A percentile compares a stretch with the other conserved stretches of the same genome.
These are phyloP conservation scores for Salix koriyanagi DNA, from an alignment of 345 rosid genomes.

Conservation along the genomic window DNA sequence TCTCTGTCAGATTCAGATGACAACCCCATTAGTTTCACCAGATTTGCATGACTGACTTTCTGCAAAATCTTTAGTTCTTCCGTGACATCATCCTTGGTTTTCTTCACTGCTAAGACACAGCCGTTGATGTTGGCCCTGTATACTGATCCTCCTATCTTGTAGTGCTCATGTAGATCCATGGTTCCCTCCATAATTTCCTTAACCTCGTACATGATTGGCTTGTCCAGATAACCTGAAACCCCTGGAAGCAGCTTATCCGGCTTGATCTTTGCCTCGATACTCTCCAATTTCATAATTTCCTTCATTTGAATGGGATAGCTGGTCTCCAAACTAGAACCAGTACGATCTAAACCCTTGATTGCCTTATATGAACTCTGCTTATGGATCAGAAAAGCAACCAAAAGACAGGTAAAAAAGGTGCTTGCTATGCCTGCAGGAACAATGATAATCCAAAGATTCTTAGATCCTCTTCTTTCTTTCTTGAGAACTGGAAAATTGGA, in stretches of 20 bases:
- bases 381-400: conserved; percentile 21
- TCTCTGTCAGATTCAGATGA: conserved; percentile 33
- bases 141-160: conserved; percentile 45
- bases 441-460: conserved; percentile 16
- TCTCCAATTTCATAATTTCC: conserved; percentile 14
- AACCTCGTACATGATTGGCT: conserved; percentile 41
- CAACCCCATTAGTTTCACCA: conserved; percentile 50
- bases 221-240: conserved; percentile 49
- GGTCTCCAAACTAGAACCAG: conserved; percentile 33
- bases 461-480: conserved; percentile 15
- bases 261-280: conserved; percentile 27
- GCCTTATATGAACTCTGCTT: not conserved
- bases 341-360: conserved; percentile 26
- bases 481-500: conserved; percentile 40
- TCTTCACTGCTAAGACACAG: conserved; percentile 46
- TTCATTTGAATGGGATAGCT: conserved; percentile 37
- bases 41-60: conserved; percentile 59
- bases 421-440: conserved; percentile 20
- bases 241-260: conserved; percentile 51
- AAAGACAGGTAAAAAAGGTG: conserved; percentile 20
- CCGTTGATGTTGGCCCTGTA: conserved; percentile 47
- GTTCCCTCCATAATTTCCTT: conserved; percentile 46
- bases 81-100: conserved; percentile 35
- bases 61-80: conserved; percentile 52
- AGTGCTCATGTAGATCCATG: conserved; percentile 36